Evolutionary conservation across 495 filamentous ascomycete species (phyloP).

Genomic region (Margaritispora aquatica): DNA sequence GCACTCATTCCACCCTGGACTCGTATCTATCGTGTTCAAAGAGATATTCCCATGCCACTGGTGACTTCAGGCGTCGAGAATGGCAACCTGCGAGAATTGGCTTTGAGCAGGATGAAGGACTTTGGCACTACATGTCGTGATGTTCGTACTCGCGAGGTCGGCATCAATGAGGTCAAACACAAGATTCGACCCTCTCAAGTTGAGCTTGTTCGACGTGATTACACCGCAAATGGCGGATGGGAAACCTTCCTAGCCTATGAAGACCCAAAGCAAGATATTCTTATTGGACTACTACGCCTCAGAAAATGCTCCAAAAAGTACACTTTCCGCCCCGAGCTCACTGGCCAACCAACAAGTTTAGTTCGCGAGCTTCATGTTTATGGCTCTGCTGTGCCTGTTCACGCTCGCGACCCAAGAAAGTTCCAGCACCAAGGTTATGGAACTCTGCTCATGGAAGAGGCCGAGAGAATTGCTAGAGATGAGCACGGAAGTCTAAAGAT

Average conservation of each 20-base stretch:
- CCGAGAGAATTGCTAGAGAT: conserved; percentile 86
- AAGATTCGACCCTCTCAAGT: conserved; percentile 96
- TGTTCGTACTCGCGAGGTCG: conserved; percentile 95
- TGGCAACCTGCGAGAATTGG: conserved; percentile 89
- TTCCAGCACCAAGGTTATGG: conserved; percentile 99
- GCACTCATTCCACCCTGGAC: conserved; percentile 97
- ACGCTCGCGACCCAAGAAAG: conserved; percentile 87
- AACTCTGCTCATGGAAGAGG: conserved; percentile 95
- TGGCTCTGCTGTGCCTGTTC: conserved; percentile 89
- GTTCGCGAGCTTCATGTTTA: conserved; percentile 96
- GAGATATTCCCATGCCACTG: conserved; percentile 97
- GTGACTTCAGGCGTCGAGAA: conserved; percentile 97
- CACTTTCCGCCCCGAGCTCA: conserved; percentile 87
- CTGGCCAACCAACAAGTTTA: conserved; percentile 78
- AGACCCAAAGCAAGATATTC: conserved; percentile 96
- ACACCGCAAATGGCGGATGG: conserved; percentile 92
- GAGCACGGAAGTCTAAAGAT: conserved; percentile 94
- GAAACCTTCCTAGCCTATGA: conserved; percentile 98
- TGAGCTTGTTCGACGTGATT: conserved; percentile 93
- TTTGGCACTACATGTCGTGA: conserved; percentile 96
- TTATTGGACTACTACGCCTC: conserved; percentile 85
- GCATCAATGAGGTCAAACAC: conserved; percentile 97
- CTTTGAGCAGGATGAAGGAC: conserved; percentile 93
- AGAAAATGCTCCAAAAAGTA: conserved; percentile 84
- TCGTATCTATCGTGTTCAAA: conserved; percentile 95